phyloP scores from a whole-genome alignment of 805 yeast genomes.

The Candida oleophila region DNA sequence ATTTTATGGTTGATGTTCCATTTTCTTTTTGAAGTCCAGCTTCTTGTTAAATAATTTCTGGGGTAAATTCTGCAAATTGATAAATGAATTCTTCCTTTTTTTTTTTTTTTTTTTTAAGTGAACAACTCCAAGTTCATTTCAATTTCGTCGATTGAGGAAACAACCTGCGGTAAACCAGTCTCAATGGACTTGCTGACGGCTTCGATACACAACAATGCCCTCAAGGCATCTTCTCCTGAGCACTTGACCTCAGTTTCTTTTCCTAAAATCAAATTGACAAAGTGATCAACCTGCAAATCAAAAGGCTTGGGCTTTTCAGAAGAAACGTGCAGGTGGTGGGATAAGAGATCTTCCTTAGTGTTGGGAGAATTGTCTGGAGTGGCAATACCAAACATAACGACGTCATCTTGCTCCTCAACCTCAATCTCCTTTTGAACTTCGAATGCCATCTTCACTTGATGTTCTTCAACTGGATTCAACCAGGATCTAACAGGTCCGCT shows the following conservation, averaged over 20 bases:
- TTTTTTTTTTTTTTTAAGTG: conserved; percentile 1
- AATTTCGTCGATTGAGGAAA: conserved; percentile 23
- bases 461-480: conserved; percentile 19
- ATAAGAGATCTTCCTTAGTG: conserved; percentile 15
- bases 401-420: conserved; percentile 7
- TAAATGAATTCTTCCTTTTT: not conserved
- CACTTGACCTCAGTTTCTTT: conserved; percentile 26
- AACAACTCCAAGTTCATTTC: conserved; percentile 17
- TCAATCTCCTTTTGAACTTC: conserved; percentile 8
- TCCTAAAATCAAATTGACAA: conserved; percentile 32
- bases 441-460: conserved; percentile 15
- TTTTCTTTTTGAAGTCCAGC: not conserved
- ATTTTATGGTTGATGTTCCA: too few relatives aligned
- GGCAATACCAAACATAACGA: conserved; percentile 13
- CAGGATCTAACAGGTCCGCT: conserved; percentile 18
- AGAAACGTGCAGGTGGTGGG: conserved; percentile 3
- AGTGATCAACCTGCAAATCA: conserved; percentile 39
- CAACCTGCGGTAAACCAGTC: conserved; percentile 28
- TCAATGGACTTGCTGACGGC: conserved; percentile 33
- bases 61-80: not conserved
- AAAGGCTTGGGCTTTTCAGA: conserved; percentile 27
- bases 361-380: conserved; percentile 35
- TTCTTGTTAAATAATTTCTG: not conserved
- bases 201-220: conserved; percentile 34
- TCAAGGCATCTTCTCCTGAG: conserved; percentile 32